Conservation (phyloP, 2,329 filamentous ascomycete species). For the Coniochaeta pulveracea region DNA sequence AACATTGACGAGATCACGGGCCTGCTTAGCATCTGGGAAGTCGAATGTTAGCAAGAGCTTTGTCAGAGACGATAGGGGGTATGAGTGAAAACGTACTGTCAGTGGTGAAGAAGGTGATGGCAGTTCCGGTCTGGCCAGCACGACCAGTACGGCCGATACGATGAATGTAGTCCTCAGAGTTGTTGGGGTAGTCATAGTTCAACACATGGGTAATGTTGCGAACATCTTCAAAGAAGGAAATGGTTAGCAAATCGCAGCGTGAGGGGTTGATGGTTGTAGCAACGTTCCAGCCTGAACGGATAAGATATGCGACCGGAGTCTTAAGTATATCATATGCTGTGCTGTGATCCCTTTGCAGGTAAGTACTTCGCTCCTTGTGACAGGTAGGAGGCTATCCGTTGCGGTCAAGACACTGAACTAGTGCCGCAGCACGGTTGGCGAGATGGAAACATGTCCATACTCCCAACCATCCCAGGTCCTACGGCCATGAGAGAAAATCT, state of each 20-base stretch:
- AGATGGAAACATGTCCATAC: too few species aligned
- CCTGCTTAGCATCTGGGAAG: constrained; percentile 70
- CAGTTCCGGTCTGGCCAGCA: constrained; percentile 88
- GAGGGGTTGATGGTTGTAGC: constrained; percentile 39
- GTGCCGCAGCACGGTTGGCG: too few species aligned
- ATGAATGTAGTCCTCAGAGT: constrained; percentile 97
- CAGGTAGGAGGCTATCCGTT: constrained; percentile 51
- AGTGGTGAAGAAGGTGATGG: constrained; percentile 98
- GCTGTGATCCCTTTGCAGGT: constrained; percentile 33
- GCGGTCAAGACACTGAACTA: constrained; percentile 39
- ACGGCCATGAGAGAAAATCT: constrained; percentile 43
- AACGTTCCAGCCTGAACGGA: constrained; percentile 48
- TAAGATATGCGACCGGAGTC: constrained; percentile 23
- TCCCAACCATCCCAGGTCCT: constrained; percentile 45
- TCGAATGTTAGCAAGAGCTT: constrained; percentile 21
- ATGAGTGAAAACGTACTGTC: constrained; percentile 63
- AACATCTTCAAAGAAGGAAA: constrained; percentile 73
- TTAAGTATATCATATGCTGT: constrained; percentile 32
- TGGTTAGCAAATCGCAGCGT: constrained; percentile 66
- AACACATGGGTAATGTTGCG: constrained; percentile 99
- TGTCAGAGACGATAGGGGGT: neutral
- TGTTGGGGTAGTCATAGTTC: constrained; percentile 99
- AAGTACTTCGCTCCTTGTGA: constrained; percentile 42
- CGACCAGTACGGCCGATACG: constrained; percentile 93
- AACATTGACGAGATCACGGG: constrained; percentile 88